Conservation (phyloP, 345 rosid species). For the Erodium maritimum region DNA sequence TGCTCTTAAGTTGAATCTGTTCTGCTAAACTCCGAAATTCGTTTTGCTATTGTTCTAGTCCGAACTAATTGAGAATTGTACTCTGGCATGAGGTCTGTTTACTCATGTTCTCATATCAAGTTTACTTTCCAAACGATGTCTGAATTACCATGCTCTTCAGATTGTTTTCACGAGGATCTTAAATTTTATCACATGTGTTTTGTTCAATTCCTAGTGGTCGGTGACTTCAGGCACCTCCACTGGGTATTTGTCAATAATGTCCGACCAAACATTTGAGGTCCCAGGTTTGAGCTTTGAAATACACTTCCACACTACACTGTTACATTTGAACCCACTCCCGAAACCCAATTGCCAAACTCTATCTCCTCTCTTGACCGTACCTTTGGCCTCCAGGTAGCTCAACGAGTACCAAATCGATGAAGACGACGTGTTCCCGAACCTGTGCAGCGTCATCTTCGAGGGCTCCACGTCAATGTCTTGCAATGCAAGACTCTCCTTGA, state of each 20-base stretch:
- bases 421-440: conserved; percentile 15
- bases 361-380: conserved; percentile 7
- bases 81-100: no score
- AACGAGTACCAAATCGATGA: conserved; percentile 16
- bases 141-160: no score
- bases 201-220: no score
- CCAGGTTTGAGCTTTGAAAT: not conserved
- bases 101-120: no score
- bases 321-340: conserved; percentile 7
- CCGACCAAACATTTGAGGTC: conserved; percentile 9
- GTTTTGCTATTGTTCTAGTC: no score
- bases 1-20: no score
- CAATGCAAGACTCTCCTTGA: conserved; percentile 7
- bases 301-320: conserved; percentile 14
- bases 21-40: no score
- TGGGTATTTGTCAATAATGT: not conserved
- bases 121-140: no score
- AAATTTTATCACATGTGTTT: no score
- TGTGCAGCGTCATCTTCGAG: conserved; percentile 13
- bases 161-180: no score
- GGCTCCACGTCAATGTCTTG: conserved; percentile 10
- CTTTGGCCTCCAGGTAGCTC: conserved; percentile 15
- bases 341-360: conserved; percentile 8
- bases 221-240: conserved; percentile 1
- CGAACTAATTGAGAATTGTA: no score